Conservation (phyloP, 75 land plant species). For the Cryptomeria japonica region DNA sequence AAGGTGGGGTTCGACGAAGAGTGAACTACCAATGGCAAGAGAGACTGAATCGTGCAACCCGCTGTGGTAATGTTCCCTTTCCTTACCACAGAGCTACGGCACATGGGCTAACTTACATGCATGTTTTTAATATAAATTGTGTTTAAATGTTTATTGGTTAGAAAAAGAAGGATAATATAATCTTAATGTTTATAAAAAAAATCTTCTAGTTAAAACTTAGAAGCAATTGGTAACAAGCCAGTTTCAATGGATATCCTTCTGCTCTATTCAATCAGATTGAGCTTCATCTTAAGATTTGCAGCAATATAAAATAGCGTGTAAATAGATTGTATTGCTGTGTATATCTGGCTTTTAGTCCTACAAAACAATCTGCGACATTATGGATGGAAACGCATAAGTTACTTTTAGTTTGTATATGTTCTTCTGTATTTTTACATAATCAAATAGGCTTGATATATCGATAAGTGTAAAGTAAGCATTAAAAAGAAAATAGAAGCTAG, state of each 20-base stretch:
- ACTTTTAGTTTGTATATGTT: not conserved
- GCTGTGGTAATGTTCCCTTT: too few species aligned
- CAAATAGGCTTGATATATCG: not conserved
- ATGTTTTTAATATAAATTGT: too few species aligned
- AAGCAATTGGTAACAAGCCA: not conserved
- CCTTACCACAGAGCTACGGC: too few species aligned
- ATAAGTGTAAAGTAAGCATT: not conserved
- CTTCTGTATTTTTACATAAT: not conserved
- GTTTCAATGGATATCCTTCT: not conserved
- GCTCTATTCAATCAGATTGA: not conserved
- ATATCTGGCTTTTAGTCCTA: not conserved
- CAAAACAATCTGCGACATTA: not conserved
- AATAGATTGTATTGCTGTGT: not conserved
- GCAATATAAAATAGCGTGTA: not conserved
- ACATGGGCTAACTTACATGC: too few species aligned
- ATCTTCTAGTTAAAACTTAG: not conserved
- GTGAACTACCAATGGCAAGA: too few species aligned
- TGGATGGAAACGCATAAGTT: not conserved
- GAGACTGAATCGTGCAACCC: too few species aligned
- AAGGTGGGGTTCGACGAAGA: too few species aligned
- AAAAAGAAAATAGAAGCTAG: not conserved
- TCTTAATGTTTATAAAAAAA: too few species aligned
- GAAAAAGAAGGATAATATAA: too few species aligned
- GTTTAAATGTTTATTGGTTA: too few species aligned
- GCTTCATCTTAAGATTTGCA: not conserved